Evolutionary conservation across 2,329 filamentous ascomycete genomes (phyloP), one percentile per base, ranked within the genome.

Genomic region (Sporothrix mexicana): DNA sequence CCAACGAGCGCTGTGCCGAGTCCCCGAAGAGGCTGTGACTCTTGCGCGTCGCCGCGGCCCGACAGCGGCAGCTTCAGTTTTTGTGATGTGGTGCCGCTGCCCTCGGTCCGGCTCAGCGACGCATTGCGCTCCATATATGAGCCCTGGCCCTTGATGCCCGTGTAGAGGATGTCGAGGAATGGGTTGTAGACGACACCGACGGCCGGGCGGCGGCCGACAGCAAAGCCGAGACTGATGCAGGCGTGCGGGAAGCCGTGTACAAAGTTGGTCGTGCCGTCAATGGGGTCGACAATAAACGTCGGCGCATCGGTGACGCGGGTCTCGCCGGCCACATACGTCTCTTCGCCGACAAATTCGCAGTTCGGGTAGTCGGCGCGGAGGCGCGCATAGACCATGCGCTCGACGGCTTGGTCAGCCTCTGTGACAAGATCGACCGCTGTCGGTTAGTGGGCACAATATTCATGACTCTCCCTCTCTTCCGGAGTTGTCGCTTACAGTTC

Each of bases 261-360:
- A 78, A 95, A 94, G 85, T 95, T 95, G 69, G 91, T 93, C 7
- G 89, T 94, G 78, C 92, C 93, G 82, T 95, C 93, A 77, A 95
- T 94, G 61, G 93, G 93, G 80, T 95, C 93, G 76, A 93, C 90
- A 78, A 95, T 88, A 82, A 95, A 95, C 59, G 93, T 95, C 1
- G 93, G 92, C 17, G 86, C 86, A 43, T 85, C 80, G 0, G 89
- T 91, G 64, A 95, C 84, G 59, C 81, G 83, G 74, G 85, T 84
- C 49, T 85, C 82, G 77, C 92, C 92, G 0, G 91, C 87, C 75
- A 89, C 85, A 83, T 93, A 92, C 41, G 92, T 94, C 82, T 95
- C 92, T 79, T 93, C 92, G 79, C 92, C 92, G 80, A 94, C 89
- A 80, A 93, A 93, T 76, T 85, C 80, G 78, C 87, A 88, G 74